phyloP scores from a whole-genome alignment of 352 stramenopile genomes.

The Pythium insidiosum region DNA sequence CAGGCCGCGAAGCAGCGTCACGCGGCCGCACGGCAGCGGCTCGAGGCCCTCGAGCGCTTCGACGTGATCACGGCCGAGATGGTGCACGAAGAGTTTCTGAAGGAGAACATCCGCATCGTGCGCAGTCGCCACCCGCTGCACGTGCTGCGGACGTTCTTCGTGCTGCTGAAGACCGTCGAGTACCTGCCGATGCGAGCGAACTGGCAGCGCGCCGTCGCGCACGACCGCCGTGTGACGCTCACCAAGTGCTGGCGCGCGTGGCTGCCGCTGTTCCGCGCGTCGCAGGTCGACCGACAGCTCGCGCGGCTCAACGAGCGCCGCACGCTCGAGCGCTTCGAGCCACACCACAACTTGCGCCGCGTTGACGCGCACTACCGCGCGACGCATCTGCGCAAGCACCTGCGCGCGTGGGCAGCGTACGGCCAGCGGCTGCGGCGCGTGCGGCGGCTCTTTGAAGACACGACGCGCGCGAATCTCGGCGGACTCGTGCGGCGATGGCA shows the following conservation, averaged over 20 bases:
- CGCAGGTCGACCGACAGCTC: conserved; percentile 55
- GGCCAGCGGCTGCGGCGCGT: conserved; percentile 44
- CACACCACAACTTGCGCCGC: conserved; percentile 58
- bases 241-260: conserved; percentile 24
- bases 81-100: conserved; percentile 72
- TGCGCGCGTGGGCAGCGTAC: conserved; percentile 43
- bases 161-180: conserved; percentile 26
- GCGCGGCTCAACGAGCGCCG: conserved; percentile 33
- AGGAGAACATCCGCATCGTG: conserved; percentile 63
- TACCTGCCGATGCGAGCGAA: conserved; percentile 41
- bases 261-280: conserved; percentile 34
- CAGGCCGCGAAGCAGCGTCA: conserved; percentile 35
- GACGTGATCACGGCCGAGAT: conserved; percentile 68
- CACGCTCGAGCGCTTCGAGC: conserved; percentile 58
- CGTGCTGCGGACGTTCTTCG: conserved; percentile 44
- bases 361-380: conserved; percentile 59
- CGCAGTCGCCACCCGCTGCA: conserved; percentile 20
- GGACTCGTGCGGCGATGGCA: conserved; percentile 39
- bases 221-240: conserved; percentile 28
- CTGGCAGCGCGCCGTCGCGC: conserved; percentile 15
- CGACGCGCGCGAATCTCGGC: conserved; percentile 29
- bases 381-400: conserved; percentile 38
- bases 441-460: conserved; percentile 54
- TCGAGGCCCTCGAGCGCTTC: conserved; percentile 56
- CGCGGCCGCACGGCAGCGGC: conserved; percentile 31